Evolutionary conservation across 257 asterid species (phyloP).

Genomic region (Capsicum rhomboideum): DNA sequence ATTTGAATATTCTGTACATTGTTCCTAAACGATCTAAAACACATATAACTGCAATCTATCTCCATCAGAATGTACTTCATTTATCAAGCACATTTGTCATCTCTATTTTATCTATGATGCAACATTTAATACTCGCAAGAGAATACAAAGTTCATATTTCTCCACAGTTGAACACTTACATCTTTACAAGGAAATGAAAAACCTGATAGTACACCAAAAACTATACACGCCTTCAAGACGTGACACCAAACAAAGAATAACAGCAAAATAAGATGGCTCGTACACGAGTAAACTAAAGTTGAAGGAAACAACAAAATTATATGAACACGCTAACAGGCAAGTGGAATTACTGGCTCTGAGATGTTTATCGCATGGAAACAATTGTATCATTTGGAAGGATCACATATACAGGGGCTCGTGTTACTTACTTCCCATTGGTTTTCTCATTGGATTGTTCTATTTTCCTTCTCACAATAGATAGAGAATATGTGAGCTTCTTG

Average conservation of each 20-base stretch:
- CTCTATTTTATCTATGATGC: background rate
- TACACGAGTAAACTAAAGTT: background rate
- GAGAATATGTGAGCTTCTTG: background rate
- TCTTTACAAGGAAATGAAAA: background rate
- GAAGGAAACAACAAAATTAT: background rate
- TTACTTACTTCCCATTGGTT: background rate
- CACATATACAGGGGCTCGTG: background rate
- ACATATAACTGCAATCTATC: background rate
- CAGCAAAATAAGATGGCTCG: background rate
- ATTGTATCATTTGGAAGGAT: background rate
- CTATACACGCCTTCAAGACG: background rate
- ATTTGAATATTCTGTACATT: background rate
- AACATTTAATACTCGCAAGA: background rate
- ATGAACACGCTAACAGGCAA: background rate
- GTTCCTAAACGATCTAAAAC: background rate
- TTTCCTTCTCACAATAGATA: background rate
- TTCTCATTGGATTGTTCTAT: background rate
- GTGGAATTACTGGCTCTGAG: background rate
- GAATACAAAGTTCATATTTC: background rate
- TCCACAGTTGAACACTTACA: background rate
- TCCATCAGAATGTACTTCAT: background rate
- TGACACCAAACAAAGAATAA: background rate
- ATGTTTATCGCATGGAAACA: background rate
- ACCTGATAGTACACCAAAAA: background rate
- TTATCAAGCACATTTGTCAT: background rate